These are phyloP conservation scores for Phylloporus sp. DNA, from an alignment of 1,284 basidiomycete genomes.

Conservation along the genomic window DNA sequence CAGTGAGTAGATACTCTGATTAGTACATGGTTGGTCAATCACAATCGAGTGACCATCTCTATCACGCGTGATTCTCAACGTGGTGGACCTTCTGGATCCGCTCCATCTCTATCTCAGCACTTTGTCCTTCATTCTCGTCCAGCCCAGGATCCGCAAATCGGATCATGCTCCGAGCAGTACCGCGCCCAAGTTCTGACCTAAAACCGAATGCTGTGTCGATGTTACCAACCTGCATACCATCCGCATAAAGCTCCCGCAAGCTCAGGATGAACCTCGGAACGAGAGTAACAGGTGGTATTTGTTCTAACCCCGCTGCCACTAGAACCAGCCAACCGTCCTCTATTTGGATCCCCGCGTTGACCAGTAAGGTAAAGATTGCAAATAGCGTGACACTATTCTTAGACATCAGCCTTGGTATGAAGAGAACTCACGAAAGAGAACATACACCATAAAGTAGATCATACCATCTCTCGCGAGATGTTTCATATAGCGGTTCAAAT, in stretches of 20 bases:
- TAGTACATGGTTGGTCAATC: no score
- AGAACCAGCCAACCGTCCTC: neutral
- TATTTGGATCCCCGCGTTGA: no score
- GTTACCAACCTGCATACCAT: neutral
- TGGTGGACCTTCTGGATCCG: neutral
- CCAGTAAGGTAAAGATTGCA: neutral
- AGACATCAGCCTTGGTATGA: no score
- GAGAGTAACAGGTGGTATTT: neutral
- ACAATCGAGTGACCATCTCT: no score
- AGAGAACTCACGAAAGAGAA: no score
- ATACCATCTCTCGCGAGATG: neutral
- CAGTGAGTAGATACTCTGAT: no score
- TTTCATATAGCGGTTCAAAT: neutral
- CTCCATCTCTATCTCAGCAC: neutral
- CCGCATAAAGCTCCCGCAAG: neutral
- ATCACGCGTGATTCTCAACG: neutral
- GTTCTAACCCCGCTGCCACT: neutral
- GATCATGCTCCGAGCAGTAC: neutral
- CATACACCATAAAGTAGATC: neutral
- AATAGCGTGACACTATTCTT: no score
- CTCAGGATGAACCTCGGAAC: neutral
- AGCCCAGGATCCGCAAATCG: neutral
- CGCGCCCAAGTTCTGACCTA: neutral
- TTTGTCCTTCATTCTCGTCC: no score
- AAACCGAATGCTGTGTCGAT: constrained; percentile 2